Conservation (phyloP, 108 stramenopile genomes). For the Aurantiochytrium sp. region DNA sequence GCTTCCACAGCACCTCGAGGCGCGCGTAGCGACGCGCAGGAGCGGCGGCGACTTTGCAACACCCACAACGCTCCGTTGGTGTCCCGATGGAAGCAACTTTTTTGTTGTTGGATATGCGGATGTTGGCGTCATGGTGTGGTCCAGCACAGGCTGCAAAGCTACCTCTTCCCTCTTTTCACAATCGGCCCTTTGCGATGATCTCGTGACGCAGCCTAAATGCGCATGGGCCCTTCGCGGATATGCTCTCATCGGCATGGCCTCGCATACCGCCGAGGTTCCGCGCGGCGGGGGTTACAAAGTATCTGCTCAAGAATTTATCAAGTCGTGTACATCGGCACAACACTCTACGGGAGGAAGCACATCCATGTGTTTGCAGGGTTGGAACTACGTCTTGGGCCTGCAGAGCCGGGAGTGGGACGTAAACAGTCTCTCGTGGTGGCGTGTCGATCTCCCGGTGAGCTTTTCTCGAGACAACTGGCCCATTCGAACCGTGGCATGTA, state of each 20-base stretch:
- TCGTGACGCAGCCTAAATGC: not conserved
- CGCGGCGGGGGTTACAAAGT: not conserved
- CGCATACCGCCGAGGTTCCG: not conserved
- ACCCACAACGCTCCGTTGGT: not conserved
- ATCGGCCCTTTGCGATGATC: not conserved
- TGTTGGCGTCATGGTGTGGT: not conserved
- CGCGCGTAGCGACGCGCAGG: not conserved
- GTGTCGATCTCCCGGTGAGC: not conserved
- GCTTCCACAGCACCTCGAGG: not conserved
- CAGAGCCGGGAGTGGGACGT: conserved; percentile 6
- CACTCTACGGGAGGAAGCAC: not conserved
- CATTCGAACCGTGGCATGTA: not conserved
- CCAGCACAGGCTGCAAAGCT: not conserved
- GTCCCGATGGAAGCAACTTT: not conserved
- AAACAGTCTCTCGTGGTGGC: not conserved
- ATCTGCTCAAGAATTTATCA: not conserved
- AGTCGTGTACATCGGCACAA: not conserved
- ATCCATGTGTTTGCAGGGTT: not conserved
- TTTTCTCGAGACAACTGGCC: not conserved
- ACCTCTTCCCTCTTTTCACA: not conserved
- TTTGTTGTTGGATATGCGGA: not conserved
- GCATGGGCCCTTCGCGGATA: not conserved
- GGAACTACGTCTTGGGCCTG: not conserved
- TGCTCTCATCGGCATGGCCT: not conserved
- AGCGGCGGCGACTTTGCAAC: not conserved